phyloP scores from a whole-genome alignment of 2,329 filamentous ascomycete genomes.

The Alternaria conjuncta region DNA sequence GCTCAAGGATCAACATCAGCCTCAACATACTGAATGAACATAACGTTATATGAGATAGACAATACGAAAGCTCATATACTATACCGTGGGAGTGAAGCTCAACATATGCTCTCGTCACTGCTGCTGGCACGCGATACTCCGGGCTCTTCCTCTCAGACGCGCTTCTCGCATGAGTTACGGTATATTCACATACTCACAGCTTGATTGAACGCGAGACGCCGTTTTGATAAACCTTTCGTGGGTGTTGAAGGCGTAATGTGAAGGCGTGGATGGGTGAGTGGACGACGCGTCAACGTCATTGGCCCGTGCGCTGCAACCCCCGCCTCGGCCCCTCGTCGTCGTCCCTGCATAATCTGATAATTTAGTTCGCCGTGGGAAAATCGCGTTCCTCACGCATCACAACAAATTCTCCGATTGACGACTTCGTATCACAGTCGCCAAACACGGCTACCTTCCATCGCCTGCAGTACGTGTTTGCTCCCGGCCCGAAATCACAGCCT shows the following conservation, averaged over 20 bases:
- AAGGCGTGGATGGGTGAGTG: not conserved
- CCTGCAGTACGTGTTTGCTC: not conserved
- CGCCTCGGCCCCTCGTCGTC: not conserved
- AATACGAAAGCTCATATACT: too few species aligned
- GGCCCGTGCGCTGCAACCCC: conserved; percentile 4
- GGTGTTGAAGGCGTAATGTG: not conserved
- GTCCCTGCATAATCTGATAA: conserved; percentile 13
- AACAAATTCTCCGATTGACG: not conserved
- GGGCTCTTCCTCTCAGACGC: not conserved
- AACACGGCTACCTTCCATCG: not conserved
- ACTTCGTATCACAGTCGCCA: not conserved
- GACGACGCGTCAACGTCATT: conserved; percentile 6
- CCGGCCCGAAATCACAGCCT: not conserved
- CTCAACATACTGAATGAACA: too few species aligned
- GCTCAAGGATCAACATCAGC: too few species aligned
- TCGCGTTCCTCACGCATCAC: not conserved
- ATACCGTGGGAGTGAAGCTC: not conserved
- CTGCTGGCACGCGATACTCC: not conserved
- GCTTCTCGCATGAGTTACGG: not conserved
- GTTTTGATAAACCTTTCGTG: too few species aligned
- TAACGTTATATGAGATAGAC: too few species aligned
- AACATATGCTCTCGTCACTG: not conserved
- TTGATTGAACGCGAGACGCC: too few species aligned
- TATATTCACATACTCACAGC: not conserved
- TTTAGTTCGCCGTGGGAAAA: not conserved